A percentile compares a stretch with the other conserved stretches of the same genome.
Conservation (phyloP, 2,329 filamentous ascomycete species). For the Nannizzia gypsea region DNA sequence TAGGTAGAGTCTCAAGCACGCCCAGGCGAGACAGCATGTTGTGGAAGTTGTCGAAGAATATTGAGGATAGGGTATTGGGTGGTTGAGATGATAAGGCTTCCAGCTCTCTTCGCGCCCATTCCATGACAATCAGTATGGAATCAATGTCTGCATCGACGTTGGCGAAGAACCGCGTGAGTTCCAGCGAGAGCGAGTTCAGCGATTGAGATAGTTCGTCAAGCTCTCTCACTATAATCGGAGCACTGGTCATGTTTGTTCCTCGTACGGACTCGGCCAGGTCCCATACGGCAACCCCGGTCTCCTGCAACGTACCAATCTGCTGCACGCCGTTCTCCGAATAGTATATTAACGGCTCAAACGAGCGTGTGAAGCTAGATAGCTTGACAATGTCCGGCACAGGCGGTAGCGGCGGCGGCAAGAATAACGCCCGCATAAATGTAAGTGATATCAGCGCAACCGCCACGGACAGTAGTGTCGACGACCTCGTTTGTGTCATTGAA, state of each 20-base stretch:
- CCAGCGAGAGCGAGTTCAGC: constrained; percentile 69
- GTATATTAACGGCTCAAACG: constrained; percentile 88
- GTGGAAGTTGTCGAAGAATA: constrained; percentile 75
- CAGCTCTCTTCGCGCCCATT: constrained; percentile 84
- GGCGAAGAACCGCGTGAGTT: constrained; percentile 84
- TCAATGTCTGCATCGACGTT: constrained; percentile 90
- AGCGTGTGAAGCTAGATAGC: constrained; percentile 75
- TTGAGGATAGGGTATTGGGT: constrained; percentile 51
- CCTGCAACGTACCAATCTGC: constrained; percentile 78
- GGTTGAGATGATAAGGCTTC: constrained; percentile 53
- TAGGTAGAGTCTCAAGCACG: constrained; percentile 28
- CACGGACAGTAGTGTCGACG: constrained; percentile 52
- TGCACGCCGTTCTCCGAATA: constrained; percentile 81
- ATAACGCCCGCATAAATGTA: constrained; percentile 52
- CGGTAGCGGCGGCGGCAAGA: constrained; percentile 54
- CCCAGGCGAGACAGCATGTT: constrained; percentile 52
- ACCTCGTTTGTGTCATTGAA: constrained; percentile 56
- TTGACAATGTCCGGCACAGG: constrained; percentile 79
- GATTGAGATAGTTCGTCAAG: constrained; percentile 77
- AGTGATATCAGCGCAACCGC: constrained; percentile 53
- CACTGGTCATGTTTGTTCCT: constrained; percentile 80
- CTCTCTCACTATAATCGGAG: constrained; percentile 70
- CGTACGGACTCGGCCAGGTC: constrained; percentile 85
- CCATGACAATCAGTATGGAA: constrained; percentile 86
- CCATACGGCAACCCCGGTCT: constrained; percentile 87